Base-by-base conservation (phyloP, 2,329 filamentous ascomycete species). In the Stagonosporopsis rhizophila region DNA sequence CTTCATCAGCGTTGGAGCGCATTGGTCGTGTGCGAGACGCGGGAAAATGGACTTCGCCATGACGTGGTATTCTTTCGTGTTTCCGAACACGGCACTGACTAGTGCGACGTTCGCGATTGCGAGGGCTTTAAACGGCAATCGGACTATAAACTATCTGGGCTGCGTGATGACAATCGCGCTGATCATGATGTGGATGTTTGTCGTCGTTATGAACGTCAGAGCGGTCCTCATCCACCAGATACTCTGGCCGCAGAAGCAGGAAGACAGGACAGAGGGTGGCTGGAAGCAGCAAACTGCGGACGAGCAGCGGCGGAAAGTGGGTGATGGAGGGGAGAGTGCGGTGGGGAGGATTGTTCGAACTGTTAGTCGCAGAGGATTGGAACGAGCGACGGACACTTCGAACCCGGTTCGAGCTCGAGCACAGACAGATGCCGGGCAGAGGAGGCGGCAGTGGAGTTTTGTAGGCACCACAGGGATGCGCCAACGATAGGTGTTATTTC, bases 61-160 rank as follows among this genome's bases (percentile, higher is more conserved):
- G 89, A 91, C 88, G 1, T 96, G 90, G 87, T 95, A 89, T 76
- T 90, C 87, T 3, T 94, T 93, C 73, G 83, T 93, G 5, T 93
- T 93, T 67, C 90, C 90, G 2, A 92, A 93, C 65, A 93, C 90
- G 0, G 89, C 89, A 0, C 77, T 92, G 56, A 84, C 83, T 34
- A 90, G 88, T 0, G 89, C 90, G 0, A 95, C 90, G 0, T 87
- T 90, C 61, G 85, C 88, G 2, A 83, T 95, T 45, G 89, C 85
- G 0, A 80, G 82, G 9, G 86, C 86, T 0, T 65, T 81, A 11
- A 64, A 75, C 48, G 70, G 74, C 20, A 76, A 75, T 45, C 62
- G 55, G 6, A 82, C 86, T 0, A 84, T 95, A 38, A 78, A 86
- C 38, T 83, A 92, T 9, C 77, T 90, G 28, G 89, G 89, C 0